Evolutionary conservation across 306 rosid species (phyloP).

Genomic region (Carpinus viminea): DNA sequence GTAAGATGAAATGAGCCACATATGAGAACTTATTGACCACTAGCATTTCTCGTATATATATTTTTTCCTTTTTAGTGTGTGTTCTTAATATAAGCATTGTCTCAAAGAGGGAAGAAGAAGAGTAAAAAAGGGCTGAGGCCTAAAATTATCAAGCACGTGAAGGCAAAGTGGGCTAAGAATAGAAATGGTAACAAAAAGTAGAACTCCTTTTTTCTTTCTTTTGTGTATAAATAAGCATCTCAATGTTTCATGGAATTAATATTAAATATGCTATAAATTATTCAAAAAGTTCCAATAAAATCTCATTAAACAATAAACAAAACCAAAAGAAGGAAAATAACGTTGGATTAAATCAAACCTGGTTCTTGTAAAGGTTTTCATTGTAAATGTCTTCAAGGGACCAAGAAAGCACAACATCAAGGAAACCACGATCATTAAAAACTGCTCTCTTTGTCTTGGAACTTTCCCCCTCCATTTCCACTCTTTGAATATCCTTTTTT

Average conservation of each 20-base stretch:
- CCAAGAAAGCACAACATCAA: conserved; percentile 50
- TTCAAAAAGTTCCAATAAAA: neutral
- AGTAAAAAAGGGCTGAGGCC: neutral
- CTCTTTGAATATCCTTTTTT: neutral
- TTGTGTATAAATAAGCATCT: neutral
- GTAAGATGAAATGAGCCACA: too few species aligned
- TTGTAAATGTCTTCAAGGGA: too few species aligned
- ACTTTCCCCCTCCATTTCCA: neutral
- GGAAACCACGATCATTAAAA: neutral
- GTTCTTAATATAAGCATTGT: too few species aligned
- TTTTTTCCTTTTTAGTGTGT: too few species aligned
- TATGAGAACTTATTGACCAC: too few species aligned
- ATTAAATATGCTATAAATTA: neutral
- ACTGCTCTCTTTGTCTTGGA: neutral
- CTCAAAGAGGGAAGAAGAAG: neutral
- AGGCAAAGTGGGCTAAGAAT: neutral
- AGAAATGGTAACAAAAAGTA: too few species aligned
- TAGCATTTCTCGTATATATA: too few species aligned
- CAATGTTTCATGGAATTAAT: too few species aligned
- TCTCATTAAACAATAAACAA: neutral
- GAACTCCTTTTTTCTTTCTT: neutral
- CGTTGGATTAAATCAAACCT: too few species aligned
- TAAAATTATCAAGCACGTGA: neutral
- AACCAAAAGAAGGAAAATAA: neutral
- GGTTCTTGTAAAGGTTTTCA: too few species aligned